Evolutionary conservation across 257 asterid species (phyloP), one percentile per base, ranked within the genome.

Genomic region (Plantago major): DNA sequence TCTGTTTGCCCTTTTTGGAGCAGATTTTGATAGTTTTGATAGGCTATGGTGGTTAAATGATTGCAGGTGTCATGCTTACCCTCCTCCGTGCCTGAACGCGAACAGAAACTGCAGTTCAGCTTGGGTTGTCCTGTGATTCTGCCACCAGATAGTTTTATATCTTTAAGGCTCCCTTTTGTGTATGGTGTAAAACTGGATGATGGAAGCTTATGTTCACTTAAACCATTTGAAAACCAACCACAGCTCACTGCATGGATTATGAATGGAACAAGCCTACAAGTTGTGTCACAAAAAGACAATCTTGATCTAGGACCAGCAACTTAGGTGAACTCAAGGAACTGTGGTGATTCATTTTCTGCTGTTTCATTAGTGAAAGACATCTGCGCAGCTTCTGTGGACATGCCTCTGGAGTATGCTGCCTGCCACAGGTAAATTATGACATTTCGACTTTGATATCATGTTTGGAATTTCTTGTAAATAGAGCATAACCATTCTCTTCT

Each of bases 131-230:
- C 70, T 2, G 90, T 87, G 79, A 82, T 85, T 67, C 84, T 93
- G 68, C 97, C 97, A 53, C 94, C 99, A 19, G 99, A 87, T 40
- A 93, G 99, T 79, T 93, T 89, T 69, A 82, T 93, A 67, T 89
- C 96, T 62, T 76, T 93, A 45, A 82, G 86, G 76, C 99, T 93
- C 26, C 97, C 97, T 42, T 93, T 89, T 73, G 74, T 83, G 57
- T 89, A 89, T 68, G 96, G 96, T 48, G 84, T 89, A 45, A 81
- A 80, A 67, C 64, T 86, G 71, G 95, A 80, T 62, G 88, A 80
- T 82, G 96, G 96, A 67, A 82, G 70, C 71, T 60, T 76, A 17
- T 88, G 81, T 70, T 77, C 95, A 69, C 86, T 92, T 52, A 78
- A 68, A 69, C 94, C 92, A 70, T 84, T 77, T 56, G 90, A 82